Conservation (phyloP, 108 stramenopile genomes). For the Nannochloropsis salina region DNA sequence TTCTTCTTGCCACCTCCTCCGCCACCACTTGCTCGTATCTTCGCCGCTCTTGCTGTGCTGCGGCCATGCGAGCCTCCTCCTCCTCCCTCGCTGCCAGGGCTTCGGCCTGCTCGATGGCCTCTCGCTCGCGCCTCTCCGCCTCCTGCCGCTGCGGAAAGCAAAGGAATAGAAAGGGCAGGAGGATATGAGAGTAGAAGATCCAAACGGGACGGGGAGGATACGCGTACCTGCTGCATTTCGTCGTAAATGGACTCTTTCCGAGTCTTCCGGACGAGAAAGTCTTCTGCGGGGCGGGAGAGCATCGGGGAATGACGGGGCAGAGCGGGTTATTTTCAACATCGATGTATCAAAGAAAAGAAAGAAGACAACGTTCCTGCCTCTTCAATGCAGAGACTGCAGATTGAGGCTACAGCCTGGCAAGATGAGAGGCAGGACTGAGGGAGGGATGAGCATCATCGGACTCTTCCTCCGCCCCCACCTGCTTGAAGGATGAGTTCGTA, state of each 20-base stretch:
- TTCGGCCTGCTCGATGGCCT: not conserved
- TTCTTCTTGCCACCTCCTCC: not conserved
- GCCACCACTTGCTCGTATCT: constrained; percentile 19
- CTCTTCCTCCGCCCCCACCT: not conserved
- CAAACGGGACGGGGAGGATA: not conserved
- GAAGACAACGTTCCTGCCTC: too few species aligned
- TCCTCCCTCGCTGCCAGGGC: not conserved
- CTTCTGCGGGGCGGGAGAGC: not conserved
- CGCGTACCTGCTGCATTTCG: not conserved
- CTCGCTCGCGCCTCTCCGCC: not conserved
- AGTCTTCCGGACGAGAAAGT: not conserved
- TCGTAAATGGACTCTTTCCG: not conserved
- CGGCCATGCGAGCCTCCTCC: not conserved
- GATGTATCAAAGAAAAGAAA: too few species aligned
- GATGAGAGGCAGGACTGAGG: not conserved
- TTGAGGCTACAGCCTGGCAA: too few species aligned
- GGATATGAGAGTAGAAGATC: not conserved
- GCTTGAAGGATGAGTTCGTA: constrained; percentile 11
- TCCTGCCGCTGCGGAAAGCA: constrained; percentile 13
- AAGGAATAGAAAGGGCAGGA: not conserved
- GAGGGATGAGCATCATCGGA: constrained; percentile 11
- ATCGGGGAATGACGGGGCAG: not conserved
- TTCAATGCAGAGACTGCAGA: too few species aligned
- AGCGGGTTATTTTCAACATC: too few species aligned
- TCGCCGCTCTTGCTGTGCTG: not conserved